These are phyloP conservation scores for Taiwanofungus camphoratus DNA, from an alignment of 1,284 basidiomycete genomes.

Conservation along the genomic window DNA sequence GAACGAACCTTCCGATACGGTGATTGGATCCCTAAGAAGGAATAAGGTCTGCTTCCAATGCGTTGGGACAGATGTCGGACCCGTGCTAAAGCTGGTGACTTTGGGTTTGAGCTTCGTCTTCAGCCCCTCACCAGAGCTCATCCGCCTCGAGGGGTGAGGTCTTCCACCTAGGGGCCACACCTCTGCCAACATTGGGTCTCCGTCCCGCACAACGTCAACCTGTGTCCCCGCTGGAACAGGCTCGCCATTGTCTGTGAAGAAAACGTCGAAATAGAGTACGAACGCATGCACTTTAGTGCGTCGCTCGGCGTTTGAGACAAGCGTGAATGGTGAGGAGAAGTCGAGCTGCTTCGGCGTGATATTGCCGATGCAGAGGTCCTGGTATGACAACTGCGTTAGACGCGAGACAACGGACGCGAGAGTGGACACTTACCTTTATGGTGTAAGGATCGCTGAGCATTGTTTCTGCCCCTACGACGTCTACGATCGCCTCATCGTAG, in stretches of 20 bases:
- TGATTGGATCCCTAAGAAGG: constrained; percentile 76
- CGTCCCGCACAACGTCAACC: constrained; percentile 50
- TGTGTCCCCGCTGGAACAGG: constrained; percentile 45
- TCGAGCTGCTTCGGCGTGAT: constrained; percentile 70
- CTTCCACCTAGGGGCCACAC: constrained; percentile 70
- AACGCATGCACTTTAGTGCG: constrained; percentile 73
- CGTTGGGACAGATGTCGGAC: constrained; percentile 82
- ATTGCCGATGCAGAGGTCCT: constrained; percentile 70
- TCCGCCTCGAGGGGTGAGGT: constrained; percentile 44
- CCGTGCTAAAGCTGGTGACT: constrained; percentile 86
- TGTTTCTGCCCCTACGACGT: constrained; percentile 68
- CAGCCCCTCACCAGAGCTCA: constrained; percentile 29
- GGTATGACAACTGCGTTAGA: neutral
- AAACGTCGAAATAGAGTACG: constrained; percentile 92
- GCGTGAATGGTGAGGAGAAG: constrained; percentile 71
- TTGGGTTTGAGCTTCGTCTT: constrained; percentile 38
- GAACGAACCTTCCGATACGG: constrained; percentile 66
- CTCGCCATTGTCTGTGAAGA: constrained; percentile 67
- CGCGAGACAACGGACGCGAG: neutral
- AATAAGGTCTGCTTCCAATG: constrained; percentile 99
- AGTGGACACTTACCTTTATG: constrained; percentile 51
- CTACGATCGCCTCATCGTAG: constrained; percentile 77
- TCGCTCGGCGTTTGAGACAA: constrained; percentile 53
- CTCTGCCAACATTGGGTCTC: constrained; percentile 62
- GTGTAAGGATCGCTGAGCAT: constrained; percentile 64